Percentiles rank a stretch among this genome's conserved stretches.
Conservation (phyloP, 1,139 yeast species). For the Williopsis jadinii region DNA sequence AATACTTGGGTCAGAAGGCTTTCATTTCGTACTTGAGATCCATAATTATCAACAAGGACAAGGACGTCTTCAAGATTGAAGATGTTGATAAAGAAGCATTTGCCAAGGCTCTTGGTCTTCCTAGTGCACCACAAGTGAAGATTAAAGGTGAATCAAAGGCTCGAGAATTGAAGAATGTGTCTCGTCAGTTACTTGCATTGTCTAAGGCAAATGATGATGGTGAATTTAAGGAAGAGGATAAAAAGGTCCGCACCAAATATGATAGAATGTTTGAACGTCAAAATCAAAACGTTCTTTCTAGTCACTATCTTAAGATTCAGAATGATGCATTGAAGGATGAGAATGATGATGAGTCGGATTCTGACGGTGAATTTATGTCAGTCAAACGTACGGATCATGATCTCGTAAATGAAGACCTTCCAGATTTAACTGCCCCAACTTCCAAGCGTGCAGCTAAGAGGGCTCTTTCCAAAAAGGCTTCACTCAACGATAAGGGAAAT, state of each 20-base stretch:
- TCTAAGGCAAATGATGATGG: constrained; percentile 63
- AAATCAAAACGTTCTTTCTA: constrained; percentile 88
- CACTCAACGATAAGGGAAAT: constrained; percentile 56
- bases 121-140: constrained; percentile 93
- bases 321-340: constrained; percentile 36
- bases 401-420: constrained; percentile 56
- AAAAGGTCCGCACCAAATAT: constrained; percentile 73
- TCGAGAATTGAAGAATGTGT: constrained; percentile 76
- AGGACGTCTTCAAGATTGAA: constrained; percentile 72
- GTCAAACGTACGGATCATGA: constrained; percentile 74
- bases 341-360: constrained; percentile 21
- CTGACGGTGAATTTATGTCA: constrained; percentile 72
- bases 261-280: constrained; percentile 95
- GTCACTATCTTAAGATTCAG: constrained; percentile 74
- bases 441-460: constrained; percentile 86
- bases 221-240: constrained; percentile 35
- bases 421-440: constrained; percentile 51
- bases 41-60: constrained; percentile 79
- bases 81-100: constrained; percentile 73
- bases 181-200: constrained; percentile 58
- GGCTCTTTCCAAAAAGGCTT: constrained; percentile 80
- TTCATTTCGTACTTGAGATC: constrained; percentile 87
- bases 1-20: constrained; percentile 92
- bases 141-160: constrained; percentile 42
- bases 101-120: constrained; percentile 86